Evolutionary conservation across 148 eudicot species (phyloP), one percentile per base, ranked within the genome.

Genomic region (Fallopia convolvulus): DNA sequence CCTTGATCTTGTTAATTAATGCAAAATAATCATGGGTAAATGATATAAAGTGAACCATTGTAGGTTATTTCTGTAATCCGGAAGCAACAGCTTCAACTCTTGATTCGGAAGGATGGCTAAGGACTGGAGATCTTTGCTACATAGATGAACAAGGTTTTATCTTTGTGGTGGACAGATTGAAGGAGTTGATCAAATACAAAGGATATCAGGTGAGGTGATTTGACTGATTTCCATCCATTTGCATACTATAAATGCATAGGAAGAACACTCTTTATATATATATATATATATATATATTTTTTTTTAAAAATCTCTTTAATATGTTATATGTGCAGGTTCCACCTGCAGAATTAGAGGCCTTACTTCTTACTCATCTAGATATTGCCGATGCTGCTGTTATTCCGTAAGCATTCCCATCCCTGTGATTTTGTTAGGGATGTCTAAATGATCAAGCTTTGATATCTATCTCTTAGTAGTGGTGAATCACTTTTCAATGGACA

Each of bases 381-480:
- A 61, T 76, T 44, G 72, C 79, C 26, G 98, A 96, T 81, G 94
- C 88, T 78, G 99, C 98, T 85, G 99, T 96, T 46, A 90, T 96
- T 56, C 99, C 99, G 99, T 96, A 84, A 93, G 93, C 42, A 75
- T 77, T 74, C 42, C 23, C 5, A 32, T 40, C 36, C 11, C 47
- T 63, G 21, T 6, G 60, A 14, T 17, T 52, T 52, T 52, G 6
- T 1, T 6, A 52, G 0, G 5, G 56, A 15, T 52, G 10, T 44
- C 47, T 44, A 44, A 44, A 44, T 44, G 0, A 44, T 44, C 9
- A 44, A 44, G 47, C 47, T 44, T 9, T 44, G 47, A 9, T 7
- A 44, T 6, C 10, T 9, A 6, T 44, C 50, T 48, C 14, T 56
- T 56, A 1, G 1, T 13, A 44, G 8, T 66, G 17, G 8, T 66